Conservation (phyloP, 2,329 filamentous ascomycete genomes). For the Pseudopithomyces chartarum region DNA sequence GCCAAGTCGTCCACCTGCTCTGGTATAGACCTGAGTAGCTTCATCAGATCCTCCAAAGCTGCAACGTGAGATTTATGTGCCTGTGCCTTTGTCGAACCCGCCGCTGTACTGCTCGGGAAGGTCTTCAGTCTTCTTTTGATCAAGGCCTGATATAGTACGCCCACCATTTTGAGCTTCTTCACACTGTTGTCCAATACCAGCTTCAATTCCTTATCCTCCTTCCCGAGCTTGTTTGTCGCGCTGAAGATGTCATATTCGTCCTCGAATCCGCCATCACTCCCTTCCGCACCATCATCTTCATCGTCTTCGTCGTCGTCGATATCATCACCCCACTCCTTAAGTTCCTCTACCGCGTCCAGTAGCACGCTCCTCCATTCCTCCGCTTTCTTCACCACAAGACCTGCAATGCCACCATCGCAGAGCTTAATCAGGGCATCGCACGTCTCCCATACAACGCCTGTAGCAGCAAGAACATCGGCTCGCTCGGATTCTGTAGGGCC, state of each 20-base stretch:
- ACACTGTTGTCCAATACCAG: constrained; percentile 68
- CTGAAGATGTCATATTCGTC: constrained; percentile 72
- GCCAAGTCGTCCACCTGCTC: constrained; percentile 73
- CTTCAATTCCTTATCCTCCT: constrained; percentile 68
- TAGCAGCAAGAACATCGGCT: constrained; percentile 62
- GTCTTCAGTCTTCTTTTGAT: constrained; percentile 71
- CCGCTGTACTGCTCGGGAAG: constrained; percentile 41
- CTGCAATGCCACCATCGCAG: constrained; percentile 69
- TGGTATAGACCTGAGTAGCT: constrained; percentile 64
- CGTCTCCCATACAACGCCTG: constrained; percentile 80
- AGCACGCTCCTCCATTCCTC: constrained; percentile 76
- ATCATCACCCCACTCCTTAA: constrained; percentile 86
- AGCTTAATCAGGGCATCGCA: constrained; percentile 75
- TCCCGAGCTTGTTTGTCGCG: constrained; percentile 61
- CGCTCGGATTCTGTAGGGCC: constrained; percentile 30
- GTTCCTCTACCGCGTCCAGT: constrained; percentile 80
- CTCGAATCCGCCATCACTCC: constrained; percentile 47
- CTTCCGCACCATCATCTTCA: constrained; percentile 44
- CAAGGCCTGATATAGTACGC: constrained; percentile 71
- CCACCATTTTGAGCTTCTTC: constrained; percentile 69
- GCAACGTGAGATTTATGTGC: constrained; percentile 20
- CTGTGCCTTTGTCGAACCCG: neutral
- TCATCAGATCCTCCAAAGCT: constrained; percentile 61
- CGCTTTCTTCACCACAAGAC: constrained; percentile 71
- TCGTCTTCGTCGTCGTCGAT: constrained; percentile 46